Evolutionary conservation across 768 basidiomycete genomes (phyloP), one percentile per base, ranked within the genome.

Genomic region (Kwoniella sp.): DNA sequence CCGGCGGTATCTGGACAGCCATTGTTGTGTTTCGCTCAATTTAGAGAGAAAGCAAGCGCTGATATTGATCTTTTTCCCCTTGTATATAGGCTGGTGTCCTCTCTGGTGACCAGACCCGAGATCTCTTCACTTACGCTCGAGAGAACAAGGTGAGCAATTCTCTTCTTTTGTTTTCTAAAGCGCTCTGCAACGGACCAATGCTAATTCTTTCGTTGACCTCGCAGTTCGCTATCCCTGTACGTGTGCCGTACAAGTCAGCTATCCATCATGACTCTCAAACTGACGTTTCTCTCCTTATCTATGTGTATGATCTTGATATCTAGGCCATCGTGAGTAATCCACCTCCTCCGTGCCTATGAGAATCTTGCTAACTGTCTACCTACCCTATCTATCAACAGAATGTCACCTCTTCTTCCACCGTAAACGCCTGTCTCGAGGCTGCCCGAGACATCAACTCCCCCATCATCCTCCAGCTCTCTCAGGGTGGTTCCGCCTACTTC

Each of bases 391-490:
- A 8, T 51, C 22, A 13, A 30, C 55, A 56, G 26, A 15, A 99
- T 78, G 89, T 92, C 52, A 98, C 96, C 51, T 98, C 95, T 20
- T 94, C 95, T 12, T 99, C 95, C 30, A 89, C 88, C 41, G 93
- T 89, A 58, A 95, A 97, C 81, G 92, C 94, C 61, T 90, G 88
- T 64, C 88, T 99, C 69, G 95, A 99, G 83, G 95, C 93, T 63
- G 95, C 95, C 56, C 88, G 93, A 70, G 96, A 97, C 81, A 87
- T 91, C 86, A 97, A 98, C 82, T 86, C 95, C 30, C 95, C 95
- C 65, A 93, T 99, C 83, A 98, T 99, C 82, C 84, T 97, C 75
- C 96, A 98, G 81, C 89, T 94, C 69, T 99, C 96, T 61, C 94
- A 99, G 81, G 96, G 96, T 63, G 96, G 96, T 75, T 86, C 87